Evolutionary conservation across 1,284 basidiomycete species (phyloP), one percentile per base, ranked within the genome.

Genomic region (Trichosporon sp.): DNA sequence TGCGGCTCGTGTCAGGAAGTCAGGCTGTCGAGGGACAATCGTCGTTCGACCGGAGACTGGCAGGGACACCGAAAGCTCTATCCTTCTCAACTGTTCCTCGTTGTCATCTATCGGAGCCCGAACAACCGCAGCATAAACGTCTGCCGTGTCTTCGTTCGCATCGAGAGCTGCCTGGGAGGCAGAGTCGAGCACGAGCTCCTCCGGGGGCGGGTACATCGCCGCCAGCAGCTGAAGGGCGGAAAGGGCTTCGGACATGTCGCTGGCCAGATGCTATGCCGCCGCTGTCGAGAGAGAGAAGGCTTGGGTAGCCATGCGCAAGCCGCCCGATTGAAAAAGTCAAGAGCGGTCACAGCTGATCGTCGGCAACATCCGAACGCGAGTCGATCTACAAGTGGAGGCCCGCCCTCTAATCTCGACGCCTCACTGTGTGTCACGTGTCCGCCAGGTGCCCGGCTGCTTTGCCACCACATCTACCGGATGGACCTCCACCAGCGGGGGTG

Each of bases 151-250:
- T 16, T 31, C 1, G 4, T 29, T 13, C 13, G 56, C 52, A 0
- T 23, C 59, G 32, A 73, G 59, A 0, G 65, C 68, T 1, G 37
- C 27, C 1, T 63, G 62, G 11, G 72, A 66, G 1, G 60, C 59
- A 21, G 68, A 56, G 32, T 44, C 40, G 29, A 77, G 63, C 29
- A 49, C 57, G 10, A 78, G 69, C 66, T 80, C 77, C 23, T 69
- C 66, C 1, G 66, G 60, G 11, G 72, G 66, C 2, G 78, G 76
- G 61, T 75, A 79, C 78, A 79, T 78, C 19, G 77, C 71, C 21
- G 72, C 66, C 9, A 80, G 69, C 19, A 79, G 65, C 60, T 71
- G 66, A 57, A 79, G 67, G 9, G 72, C 73, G 32, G 63, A 60
- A n/a, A 68, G 57, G 4, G 52, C 58, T 10, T 65, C 62, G 3